Evolutionary conservation across 148 eudicot species (phyloP), one percentile per base, ranked within the genome.

Genomic region (Rhododendron simsii): DNA sequence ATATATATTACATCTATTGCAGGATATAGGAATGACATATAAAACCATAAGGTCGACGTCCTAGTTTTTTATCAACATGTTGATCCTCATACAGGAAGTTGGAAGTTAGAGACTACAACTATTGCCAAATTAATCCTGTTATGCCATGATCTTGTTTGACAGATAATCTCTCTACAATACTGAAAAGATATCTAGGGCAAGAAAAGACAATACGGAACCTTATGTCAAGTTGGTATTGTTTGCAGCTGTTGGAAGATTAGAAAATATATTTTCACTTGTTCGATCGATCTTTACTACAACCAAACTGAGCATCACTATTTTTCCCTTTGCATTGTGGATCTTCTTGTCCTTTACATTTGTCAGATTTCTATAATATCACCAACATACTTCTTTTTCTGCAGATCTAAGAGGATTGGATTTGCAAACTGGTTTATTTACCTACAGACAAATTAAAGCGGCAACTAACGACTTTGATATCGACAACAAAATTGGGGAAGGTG

Each of bases 381-480:
- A 5, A 39, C 14, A 95, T 39, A 47, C 12, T 47, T 47, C 12
- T 47, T 47, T 47, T 47, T 47, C 50, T 47, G 2, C 50, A 47
- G 12, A 83, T 74, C 91, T 92, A 30, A 86, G 86, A 80, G 95
- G 93, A 77, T 85, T 92, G 83, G 95, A 92, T 84, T 86, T 91
- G 84, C 91, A 88, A 78, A 90, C 90, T 84, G 98, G 98, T 45
- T 81, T 90, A 65, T 94, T 93, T 81, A 93, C 93, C 21, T 90
- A 57, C 33, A 88, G 88, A 86, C 97, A 94, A 86, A 86, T 94
- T 21, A 89, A 87, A 92, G 94, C 93, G 69, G 98, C 98, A 76
- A 94, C 98, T 18, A 84, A 91, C 83, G 88, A 91, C 83, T 94
- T 94, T 57, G 89, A 88, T 84, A 55, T 86, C 83, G 91, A 79